phyloP scores from a whole-genome alignment of 2,329 filamentous ascomycete genomes.

The Ascochyta koolunga region DNA sequence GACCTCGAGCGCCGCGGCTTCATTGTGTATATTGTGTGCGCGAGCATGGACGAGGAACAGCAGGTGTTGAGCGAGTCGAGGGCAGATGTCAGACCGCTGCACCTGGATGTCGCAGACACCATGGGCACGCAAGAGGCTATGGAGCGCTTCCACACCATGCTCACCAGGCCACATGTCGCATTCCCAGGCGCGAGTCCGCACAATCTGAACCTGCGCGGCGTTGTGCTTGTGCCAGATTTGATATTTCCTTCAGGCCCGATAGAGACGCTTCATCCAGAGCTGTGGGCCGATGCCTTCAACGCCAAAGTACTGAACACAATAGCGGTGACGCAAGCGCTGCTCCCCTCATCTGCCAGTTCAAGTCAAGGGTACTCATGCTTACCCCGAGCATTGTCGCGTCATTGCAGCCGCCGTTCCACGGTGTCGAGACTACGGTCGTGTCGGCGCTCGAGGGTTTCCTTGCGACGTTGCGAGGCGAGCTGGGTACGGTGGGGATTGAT shows the following conservation, averaged over 20 bases:
- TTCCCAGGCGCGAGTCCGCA: constrained; percentile 78
- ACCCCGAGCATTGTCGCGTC: constrained; percentile 82
- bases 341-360: constrained; percentile 62
- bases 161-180: constrained; percentile 76
- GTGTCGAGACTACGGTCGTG: constrained; percentile 84
- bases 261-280: constrained; percentile 80
- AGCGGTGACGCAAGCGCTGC: constrained; percentile 83
- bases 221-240: constrained; percentile 82
- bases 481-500: constrained; percentile 74
- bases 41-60: constrained; percentile 82
- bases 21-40: constrained; percentile 89
- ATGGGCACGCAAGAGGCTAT: constrained; percentile 71
- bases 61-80: constrained; percentile 77
- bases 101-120: constrained; percentile 82
- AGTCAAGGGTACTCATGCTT: constrained; percentile 74
- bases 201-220: constrained; percentile 74
- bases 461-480: constrained; percentile 77
- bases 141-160: constrained; percentile 72
- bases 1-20: constrained; percentile 92
- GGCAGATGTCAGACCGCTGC: constrained; percentile 79
- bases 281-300: constrained; percentile 89
- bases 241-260: constrained; percentile 82
- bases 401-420: constrained; percentile 79
- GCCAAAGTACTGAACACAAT: constrained; percentile 90
- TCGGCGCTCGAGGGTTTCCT: constrained; percentile 87